Conservation (phyloP, 208 protist genomes). For the Leishmania mexicana region DNA sequence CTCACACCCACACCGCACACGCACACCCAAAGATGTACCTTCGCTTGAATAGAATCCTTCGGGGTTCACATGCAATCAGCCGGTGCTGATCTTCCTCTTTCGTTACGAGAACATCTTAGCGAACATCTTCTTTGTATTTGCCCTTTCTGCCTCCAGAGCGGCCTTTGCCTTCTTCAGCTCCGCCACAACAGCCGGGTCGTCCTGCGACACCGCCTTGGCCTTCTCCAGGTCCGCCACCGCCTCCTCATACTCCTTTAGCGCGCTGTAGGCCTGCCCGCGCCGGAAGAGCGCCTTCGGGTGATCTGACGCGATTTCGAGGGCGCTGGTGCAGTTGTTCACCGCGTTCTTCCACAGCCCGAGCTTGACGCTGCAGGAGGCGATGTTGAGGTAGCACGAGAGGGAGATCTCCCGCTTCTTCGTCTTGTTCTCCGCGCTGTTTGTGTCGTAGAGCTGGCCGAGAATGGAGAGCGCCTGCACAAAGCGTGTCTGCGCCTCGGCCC, state of each 20-base stretch:
- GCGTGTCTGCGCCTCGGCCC: slow-evolving; percentile 65
- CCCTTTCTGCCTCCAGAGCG: slow-evolving; percentile 42
- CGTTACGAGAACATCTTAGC: slow-evolving; percentile 61
- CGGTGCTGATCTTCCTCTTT: background rate
- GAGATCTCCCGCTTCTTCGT: slow-evolving; percentile 50
- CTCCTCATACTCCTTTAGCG: slow-evolving; percentile 55
- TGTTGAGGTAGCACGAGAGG: slow-evolving; percentile 87
- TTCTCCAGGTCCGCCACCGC: slow-evolving; percentile 55
- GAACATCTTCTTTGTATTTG: slow-evolving; percentile 71
- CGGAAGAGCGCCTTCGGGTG: slow-evolving; percentile 76
- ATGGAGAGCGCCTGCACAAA: slow-evolving; percentile 76
- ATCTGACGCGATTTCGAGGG: slow-evolving; percentile 49
- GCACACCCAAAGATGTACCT: background rate
- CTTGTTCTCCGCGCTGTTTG: slow-evolving; percentile 53
- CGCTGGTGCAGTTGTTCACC: slow-evolving; percentile 70
- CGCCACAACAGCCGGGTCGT: slow-evolving; percentile 49
- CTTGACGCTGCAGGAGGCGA: slow-evolving; percentile 74
- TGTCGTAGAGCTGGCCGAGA: slow-evolving; percentile 73
- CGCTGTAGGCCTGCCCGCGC: slow-evolving; percentile 58
- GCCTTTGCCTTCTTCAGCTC: slow-evolving; percentile 46
- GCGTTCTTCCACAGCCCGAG: slow-evolving; percentile 62
- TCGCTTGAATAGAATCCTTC: background rate
- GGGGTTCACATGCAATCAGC: background rate
- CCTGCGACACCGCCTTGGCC: slow-evolving; percentile 38
- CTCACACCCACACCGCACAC: slow-evolving; percentile 2